Conservation (phyloP, 2,329 filamentous ascomycete species). For the Paracoccidioides brasiliensis region DNA sequence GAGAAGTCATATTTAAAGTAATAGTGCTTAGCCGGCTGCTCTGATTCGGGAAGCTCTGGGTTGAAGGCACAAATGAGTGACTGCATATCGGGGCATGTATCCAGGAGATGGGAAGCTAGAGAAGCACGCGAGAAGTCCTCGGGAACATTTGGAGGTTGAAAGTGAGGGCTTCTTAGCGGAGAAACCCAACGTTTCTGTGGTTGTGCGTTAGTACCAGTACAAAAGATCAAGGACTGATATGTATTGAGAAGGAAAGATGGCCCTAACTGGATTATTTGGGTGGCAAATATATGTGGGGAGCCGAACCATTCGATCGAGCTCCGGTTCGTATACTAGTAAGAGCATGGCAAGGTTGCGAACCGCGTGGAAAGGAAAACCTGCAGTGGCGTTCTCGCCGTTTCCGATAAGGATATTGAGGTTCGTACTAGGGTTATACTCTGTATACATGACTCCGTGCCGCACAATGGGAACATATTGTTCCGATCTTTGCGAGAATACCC, state of each 20-base stretch:
- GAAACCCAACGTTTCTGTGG: slow-evolving; percentile 4
- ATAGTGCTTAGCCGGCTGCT: not conserved
- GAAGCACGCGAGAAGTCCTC: not conserved
- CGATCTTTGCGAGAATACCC: slow-evolving; percentile 7
- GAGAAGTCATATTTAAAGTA: slow-evolving; percentile 12
- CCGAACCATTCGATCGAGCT: slow-evolving; percentile 8
- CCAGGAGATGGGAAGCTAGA: slow-evolving; percentile 9
- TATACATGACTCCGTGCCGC: slow-evolving; percentile 5
- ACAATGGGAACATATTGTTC: slow-evolving; percentile 7
- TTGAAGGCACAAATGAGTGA: slow-evolving; percentile 8
- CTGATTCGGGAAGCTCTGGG: not conserved
- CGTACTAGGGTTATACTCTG: slow-evolving; percentile 9
- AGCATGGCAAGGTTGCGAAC: slow-evolving; percentile 13
- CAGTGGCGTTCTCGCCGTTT: slow-evolving; percentile 4
- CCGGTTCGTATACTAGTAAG: slow-evolving; percentile 10
- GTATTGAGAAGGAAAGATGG: not conserved
- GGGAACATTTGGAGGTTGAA: slow-evolving; percentile 8
- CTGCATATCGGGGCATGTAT: slow-evolving; percentile 10
- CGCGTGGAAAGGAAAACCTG: slow-evolving; percentile 9
- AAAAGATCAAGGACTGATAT: not conserved
- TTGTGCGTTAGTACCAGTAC: not conserved
- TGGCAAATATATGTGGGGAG: not conserved
- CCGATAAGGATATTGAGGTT: slow-evolving; percentile 11
- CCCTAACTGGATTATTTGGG: slow-evolving; percentile 4
- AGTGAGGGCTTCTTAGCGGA: slow-evolving; percentile 7